phyloP scores from a whole-genome alignment of 2,329 filamentous ascomycete species.

The Pseudogymnoascus sp. region DNA sequence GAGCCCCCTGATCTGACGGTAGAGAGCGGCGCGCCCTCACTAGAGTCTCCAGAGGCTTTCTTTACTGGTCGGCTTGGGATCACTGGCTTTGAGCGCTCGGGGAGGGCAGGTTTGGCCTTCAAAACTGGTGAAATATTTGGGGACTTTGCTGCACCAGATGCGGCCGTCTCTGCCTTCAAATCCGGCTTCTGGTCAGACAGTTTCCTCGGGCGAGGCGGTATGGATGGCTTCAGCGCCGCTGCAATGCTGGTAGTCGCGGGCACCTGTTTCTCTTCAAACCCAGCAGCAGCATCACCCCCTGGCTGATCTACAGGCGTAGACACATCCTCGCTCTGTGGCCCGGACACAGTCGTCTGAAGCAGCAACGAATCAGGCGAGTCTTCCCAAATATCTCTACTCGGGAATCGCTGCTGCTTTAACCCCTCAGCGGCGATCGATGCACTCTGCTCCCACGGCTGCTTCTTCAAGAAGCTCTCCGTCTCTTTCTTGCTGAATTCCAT shows the following conservation, averaged over 20 bases:
- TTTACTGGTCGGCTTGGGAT: constrained; percentile 52
- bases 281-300: constrained; percentile 23
- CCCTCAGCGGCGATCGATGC: constrained; percentile 41
- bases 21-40: constrained; percentile 24
- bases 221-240: constrained; percentile 48
- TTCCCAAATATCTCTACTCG: constrained; percentile 91
- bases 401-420: constrained; percentile 60
- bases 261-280: constrained; percentile 23
- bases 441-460: constrained; percentile 41
- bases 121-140: constrained; percentile 21
- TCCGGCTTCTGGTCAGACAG: constrained; percentile 28
- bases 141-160: constrained; percentile 14
- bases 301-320: constrained; percentile 34
- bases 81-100: constrained; percentile 32
- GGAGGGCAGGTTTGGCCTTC: constrained; percentile 23
- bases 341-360: constrained; percentile 64
- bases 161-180: constrained; percentile 20
- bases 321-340: constrained; percentile 38
- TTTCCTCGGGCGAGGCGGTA: constrained; percentile 45
- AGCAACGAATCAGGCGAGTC: constrained; percentile 78
- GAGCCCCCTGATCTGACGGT: constrained; percentile 23
- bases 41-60: constrained; percentile 34
- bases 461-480: constrained; percentile 44
- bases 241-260: constrained; percentile 24
- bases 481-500: constrained; percentile 33